A percentile compares a stretch with the other conserved stretches of the same genome.
These are phyloP conservation scores for Cyclotella choctawhatcheeana DNA, from an alignment of 108 stramenopile species.

Conservation along the genomic window DNA sequence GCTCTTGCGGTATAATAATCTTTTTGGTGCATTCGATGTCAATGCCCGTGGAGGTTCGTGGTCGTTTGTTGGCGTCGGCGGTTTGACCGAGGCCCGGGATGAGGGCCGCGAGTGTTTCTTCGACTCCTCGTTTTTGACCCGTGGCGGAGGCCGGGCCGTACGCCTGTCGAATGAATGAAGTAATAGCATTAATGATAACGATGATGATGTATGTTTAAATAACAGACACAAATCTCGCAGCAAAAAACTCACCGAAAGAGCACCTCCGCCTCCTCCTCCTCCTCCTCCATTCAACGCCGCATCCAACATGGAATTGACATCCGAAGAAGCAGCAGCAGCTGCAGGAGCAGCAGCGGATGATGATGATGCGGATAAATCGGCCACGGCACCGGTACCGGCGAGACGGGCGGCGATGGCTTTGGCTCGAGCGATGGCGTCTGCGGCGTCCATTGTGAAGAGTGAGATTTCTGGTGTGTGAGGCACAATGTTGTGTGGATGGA, in stretches of 20 bases:
- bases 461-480: no score
- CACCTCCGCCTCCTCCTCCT: no score
- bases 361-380: no score
- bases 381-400: constrained; percentile 42
- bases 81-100: constrained; percentile 41
- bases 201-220: not conserved
- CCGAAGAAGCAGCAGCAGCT: constrained; percentile 3
- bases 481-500: no score
- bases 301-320: constrained; percentile 34
- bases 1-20: constrained; percentile 48
- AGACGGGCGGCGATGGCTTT: constrained; percentile 85
- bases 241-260: not conserved
- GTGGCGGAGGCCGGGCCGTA: constrained; percentile 9
- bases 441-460: constrained; percentile 52
- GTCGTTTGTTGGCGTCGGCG: constrained; percentile 17
- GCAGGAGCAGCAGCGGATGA: constrained; percentile 5
- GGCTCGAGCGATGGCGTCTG: constrained; percentile 79
- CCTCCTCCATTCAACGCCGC: constrained; percentile 37
- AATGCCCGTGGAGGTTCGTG: no score
- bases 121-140: constrained; percentile 34
- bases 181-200: not conserved
- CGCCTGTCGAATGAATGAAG: not conserved
- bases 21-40: constrained; percentile 33
- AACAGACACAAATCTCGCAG: no score
- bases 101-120: constrained; percentile 51